Evolutionary conservation across 306 rosid genomes (phyloP).

Genomic region (Aeschynomene evenia): DNA sequence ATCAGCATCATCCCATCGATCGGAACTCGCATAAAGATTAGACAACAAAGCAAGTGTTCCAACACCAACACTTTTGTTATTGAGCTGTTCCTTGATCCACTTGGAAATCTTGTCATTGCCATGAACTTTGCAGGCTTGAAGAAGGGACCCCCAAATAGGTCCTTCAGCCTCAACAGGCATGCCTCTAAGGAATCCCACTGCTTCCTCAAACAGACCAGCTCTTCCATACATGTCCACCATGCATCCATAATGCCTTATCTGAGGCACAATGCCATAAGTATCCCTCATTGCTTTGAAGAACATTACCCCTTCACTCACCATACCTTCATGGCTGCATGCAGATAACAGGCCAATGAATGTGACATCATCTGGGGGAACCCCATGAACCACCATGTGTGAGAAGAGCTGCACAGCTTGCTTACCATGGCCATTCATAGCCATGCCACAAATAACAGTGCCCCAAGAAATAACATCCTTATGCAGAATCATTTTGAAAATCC

Average conservation of each 20-base stretch:
- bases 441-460: conserved; percentile 67
- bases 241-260: conserved; percentile 48
- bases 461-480: conserved; percentile 68
- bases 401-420: conserved; percentile 51
- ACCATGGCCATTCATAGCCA: conserved; percentile 75
- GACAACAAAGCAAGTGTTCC: conserved; percentile 73
- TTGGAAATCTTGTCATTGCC: conserved; percentile 56
- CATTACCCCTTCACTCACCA: conserved; percentile 43
- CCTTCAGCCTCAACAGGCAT: conserved; percentile 46
- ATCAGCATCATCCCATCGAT: conserved; percentile 71
- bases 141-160: conserved; percentile 71
- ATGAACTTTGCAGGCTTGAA: conserved; percentile 66
- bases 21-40: conserved; percentile 57
- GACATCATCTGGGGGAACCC: conserved; percentile 65
- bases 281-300: conserved; percentile 63
- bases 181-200: conserved; percentile 47
- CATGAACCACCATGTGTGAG: conserved; percentile 66
- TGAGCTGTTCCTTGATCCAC: conserved; percentile 43
- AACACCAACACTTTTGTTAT: conserved; percentile 33
- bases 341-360: conserved; percentile 65
- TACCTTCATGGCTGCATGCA: conserved; percentile 68
- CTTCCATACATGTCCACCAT: conserved; percentile 50
- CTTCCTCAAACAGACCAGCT: conserved; percentile 63
- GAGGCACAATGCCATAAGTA: conserved; percentile 45
- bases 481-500: conserved; percentile 40